phyloP scores from a whole-genome alignment of 768 basidiomycete genomes.

The Cyclocybe cylindracea region DNA sequence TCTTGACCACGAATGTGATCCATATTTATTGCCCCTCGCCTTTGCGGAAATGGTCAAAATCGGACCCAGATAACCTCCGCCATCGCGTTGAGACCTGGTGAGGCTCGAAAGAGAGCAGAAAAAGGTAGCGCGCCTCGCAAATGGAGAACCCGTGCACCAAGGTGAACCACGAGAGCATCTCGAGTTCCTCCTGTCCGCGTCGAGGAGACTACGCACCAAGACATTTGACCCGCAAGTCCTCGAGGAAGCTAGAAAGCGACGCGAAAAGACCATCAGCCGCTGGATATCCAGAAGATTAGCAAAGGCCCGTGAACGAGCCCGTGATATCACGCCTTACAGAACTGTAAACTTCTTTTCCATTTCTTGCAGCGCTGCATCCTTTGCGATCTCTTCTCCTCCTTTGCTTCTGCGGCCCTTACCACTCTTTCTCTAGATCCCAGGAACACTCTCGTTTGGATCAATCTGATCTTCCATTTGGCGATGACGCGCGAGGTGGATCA shows the following conservation, averaged over 20 bases:
- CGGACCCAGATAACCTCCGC: conserved; percentile 12
- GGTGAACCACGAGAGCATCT: conserved; percentile 11
- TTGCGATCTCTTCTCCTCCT: not conserved
- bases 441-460: not conserved
- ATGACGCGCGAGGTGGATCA: not conserved
- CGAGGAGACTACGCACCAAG: conserved; percentile 11
- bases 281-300: conserved; percentile 17
- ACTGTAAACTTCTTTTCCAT: conserved; percentile 1
- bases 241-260: conserved; percentile 12
- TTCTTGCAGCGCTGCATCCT: not conserved
- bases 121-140: conserved; percentile 9
- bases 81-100: conserved; percentile 10
- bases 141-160: conserved; percentile 4
- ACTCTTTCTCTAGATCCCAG: conserved; percentile 10
- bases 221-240: conserved; percentile 5
- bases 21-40: not conserved
- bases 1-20: too few relatives aligned
- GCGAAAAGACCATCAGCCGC: conserved; percentile 17
- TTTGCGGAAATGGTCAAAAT: conserved; percentile 15
- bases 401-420: conserved; percentile 1
- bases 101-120: conserved; percentile 13
- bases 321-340: conserved; percentile 1
- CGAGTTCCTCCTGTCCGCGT: conserved; percentile 1
- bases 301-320: conserved; percentile 9
- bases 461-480: not conserved